Conservation (phyloP, 306 rosid genomes). For the Prunus campanulata region DNA sequence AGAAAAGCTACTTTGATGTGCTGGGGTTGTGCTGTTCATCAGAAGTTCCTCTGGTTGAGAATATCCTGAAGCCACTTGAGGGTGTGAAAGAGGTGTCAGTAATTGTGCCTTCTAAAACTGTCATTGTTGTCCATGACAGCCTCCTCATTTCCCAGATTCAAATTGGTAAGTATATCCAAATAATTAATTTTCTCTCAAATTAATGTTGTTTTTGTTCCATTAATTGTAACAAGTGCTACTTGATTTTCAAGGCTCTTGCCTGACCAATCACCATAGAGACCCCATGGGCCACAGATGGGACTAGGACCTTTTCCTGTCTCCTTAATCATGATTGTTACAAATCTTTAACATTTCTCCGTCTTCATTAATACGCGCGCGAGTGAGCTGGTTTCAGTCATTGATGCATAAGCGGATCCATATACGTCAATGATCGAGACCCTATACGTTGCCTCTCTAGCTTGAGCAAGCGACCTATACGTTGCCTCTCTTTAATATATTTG, state of each 20-base stretch:
- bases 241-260: too few relatives aligned
- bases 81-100: constrained; percentile 76
- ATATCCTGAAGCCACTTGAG: constrained; percentile 54
- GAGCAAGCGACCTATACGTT: too few relatives aligned
- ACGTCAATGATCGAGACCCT: too few relatives aligned
- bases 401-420: too few relatives aligned
- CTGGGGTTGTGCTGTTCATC: constrained; percentile 88
- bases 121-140: constrained; percentile 75
- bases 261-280: too few relatives aligned
- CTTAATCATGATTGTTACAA: too few relatives aligned
- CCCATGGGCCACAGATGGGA: too few relatives aligned
- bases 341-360: too few relatives aligned
- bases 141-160: constrained; percentile 69
- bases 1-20: constrained; percentile 85
- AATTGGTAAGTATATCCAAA: constrained; percentile 48
- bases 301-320: too few relatives aligned
- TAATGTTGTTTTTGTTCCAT: background rate
- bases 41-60: constrained; percentile 69
- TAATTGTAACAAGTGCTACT: background rate
- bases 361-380: too few relatives aligned
- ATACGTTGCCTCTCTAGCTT: too few relatives aligned
- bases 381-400: too few relatives aligned
- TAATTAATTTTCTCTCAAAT: background rate
- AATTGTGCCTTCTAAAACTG: constrained; percentile 71
- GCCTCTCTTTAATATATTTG: background rate